Evolutionary conservation across 2,329 filamentous ascomycete species (phyloP).

Genomic region (Alternaria brassicae): DNA sequence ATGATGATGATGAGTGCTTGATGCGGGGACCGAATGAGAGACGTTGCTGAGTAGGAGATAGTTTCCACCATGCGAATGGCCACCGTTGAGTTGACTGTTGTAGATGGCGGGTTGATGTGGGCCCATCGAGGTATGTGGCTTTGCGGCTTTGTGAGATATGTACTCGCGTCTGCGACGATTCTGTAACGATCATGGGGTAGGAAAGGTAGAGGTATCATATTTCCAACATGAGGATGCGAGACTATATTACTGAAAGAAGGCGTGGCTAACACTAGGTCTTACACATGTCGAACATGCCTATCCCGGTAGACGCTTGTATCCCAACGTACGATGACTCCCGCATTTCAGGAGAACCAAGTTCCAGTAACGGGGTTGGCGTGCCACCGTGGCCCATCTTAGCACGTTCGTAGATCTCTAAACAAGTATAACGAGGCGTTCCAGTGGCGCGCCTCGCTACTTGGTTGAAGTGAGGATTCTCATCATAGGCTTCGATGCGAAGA

Average conservation of each 20-base stretch:
- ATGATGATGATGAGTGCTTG: background rate
- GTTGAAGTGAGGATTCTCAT: constrained; percentile 20
- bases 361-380: constrained; percentile 23
- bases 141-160: too few species aligned
- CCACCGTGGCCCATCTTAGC: constrained; percentile 12
- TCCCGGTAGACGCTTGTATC: constrained; percentile 1
- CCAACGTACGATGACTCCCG: constrained; percentile 30
- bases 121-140: too few species aligned
- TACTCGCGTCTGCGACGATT: too few species aligned
- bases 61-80: background rate
- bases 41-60: background rate
- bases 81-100: too few species aligned
- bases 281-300: constrained; percentile 7
- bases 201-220: too few species aligned
- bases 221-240: too few species aligned
- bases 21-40: background rate
- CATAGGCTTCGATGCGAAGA: constrained; percentile 23
- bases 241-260: too few species aligned
- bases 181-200: too few species aligned
- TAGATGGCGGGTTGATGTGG: too few species aligned
- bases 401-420: constrained; percentile 14
- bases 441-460: background rate
- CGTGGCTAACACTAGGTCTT: constrained; percentile 33
- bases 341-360: constrained; percentile 20
- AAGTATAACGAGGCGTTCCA: background rate